These are phyloP conservation scores for Globisporangium perplexum DNA, from an alignment of 352 stramenopile genomes.

Conservation along the genomic window DNA sequence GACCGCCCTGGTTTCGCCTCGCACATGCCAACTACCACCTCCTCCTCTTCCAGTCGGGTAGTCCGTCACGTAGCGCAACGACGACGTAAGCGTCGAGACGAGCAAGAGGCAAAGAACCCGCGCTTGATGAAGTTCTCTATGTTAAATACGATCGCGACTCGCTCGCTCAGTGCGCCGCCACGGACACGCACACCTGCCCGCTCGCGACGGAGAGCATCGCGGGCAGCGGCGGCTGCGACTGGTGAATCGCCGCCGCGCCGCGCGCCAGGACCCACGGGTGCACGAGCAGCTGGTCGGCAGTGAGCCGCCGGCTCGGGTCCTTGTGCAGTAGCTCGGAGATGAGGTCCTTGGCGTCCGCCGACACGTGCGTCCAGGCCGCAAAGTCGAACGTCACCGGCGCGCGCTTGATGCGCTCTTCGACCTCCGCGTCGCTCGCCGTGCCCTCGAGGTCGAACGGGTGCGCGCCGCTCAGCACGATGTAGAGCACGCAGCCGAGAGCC, in stretches of 20 bases:
- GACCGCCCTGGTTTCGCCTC: conserved; percentile 67
- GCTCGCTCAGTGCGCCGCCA: background rate
- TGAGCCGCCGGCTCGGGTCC: conserved; percentile 80
- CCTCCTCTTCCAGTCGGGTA: conserved; percentile 2
- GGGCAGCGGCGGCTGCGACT: conserved; percentile 2
- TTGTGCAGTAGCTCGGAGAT: conserved; percentile 83
- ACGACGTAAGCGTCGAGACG: no score
- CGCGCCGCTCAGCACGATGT: conserved; percentile 90
- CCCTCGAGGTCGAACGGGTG: conserved; percentile 92
- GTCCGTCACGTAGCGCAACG: background rate
- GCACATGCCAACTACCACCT: conserved; percentile 30
- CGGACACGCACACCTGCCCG: conserved; percentile 4
- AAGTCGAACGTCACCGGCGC: conserved; percentile 46
- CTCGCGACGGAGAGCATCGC: conserved; percentile 7
- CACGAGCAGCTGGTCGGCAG: conserved; percentile 86
- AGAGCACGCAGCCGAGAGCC: conserved; percentile 90
- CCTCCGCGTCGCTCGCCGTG: conserved; percentile 72
- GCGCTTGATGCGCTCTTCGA: conserved; percentile 74
- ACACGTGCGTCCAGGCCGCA: conserved; percentile 66
- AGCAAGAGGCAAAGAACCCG: no score
- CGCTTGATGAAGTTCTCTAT: no score
- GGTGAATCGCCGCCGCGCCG: background rate
- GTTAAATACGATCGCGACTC: no score
- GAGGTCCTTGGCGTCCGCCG: conserved; percentile 85
- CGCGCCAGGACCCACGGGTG: conserved; percentile 84